Evolutionary conservation across 1,284 basidiomycete genomes (phyloP), one percentile per base, ranked within the genome.

Genomic region (Puccinia novopanici): DNA sequence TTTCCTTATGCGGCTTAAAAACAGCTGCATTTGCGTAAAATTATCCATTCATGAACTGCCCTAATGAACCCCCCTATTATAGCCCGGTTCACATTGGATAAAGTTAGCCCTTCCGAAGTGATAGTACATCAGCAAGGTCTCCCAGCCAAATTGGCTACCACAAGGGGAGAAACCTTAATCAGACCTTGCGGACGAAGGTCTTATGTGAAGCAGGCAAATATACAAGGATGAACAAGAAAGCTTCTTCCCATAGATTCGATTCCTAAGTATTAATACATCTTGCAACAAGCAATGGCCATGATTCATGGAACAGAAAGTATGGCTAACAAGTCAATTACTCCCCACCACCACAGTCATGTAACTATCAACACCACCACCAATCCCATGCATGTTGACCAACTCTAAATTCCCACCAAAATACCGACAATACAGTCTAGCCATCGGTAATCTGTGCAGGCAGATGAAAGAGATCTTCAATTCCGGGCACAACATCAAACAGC

Each of bases 351-450:
- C 10, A n/a, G 63, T 67, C n/a, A 67, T 67, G 27, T 67, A 67
- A 17, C 63, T 67, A 67, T 80, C 77, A 34, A 72, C 59, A 45
- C 77, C 77, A 19, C 77, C 77, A 10, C 70, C 67, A 19, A 73
- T 19, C 24, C 77, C 77, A 73, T 80, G 48, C 57, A 80, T 61
- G 45, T 73, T 80, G 40, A 73, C 77, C 22, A 80, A 42, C 55
- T 80, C 77, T 52, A 80, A 42, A 42, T 80, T 80, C 37, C 77
- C 77, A 37, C 59, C 70, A 73, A 80, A 80, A 59, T 80, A 80
- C 48, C 77, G 52, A 50, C 65, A 68, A 73, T 80, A 80, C n/a
- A 73, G 22, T 65, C 77, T 73, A 22, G 77, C 77, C 77, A 80
- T 80, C 27, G 77, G 77, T 37, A 80, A 73, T 27, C 77, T 80